These are phyloP conservation scores for Clavispora carvajalis DNA, from an alignment of 805 yeast species.

Conservation along the genomic window DNA sequence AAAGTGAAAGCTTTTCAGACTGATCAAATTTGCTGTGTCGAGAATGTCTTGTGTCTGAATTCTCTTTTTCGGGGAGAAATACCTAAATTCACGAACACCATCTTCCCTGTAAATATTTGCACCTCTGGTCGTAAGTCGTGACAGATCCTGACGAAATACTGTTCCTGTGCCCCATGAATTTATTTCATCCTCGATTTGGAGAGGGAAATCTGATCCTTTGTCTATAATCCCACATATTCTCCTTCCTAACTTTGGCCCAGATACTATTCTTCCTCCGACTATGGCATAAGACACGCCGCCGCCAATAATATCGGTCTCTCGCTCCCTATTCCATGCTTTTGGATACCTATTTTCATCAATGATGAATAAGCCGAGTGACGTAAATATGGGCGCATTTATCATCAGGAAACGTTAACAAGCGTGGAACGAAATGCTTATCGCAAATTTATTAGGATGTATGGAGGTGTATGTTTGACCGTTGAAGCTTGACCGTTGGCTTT, in stretches of 20 bases:
- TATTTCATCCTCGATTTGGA: slow-evolving; percentile 37
- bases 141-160: slow-evolving; percentile 44
- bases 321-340: slow-evolving; percentile 23
- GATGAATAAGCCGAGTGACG: slow-evolving; percentile 84
- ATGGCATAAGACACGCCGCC: slow-evolving; percentile 88
- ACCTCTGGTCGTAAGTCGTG: slow-evolving; percentile 72
- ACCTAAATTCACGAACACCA: slow-evolving; percentile 53
- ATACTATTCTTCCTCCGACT: slow-evolving; percentile 62
- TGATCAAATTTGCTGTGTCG: slow-evolving; percentile 28
- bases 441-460: too few relatives aligned
- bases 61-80: slow-evolving; percentile 55
- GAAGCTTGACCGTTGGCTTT: too few relatives aligned
- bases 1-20: slow-evolving; percentile 53
- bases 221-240: slow-evolving; percentile 70
- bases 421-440: neutral
- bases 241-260: slow-evolving; percentile 29
- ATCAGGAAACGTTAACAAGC: neutral
- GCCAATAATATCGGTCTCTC: slow-evolving; percentile 58
- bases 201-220: slow-evolving; percentile 74
- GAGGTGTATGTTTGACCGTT: too few relatives aligned
- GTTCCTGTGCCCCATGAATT: slow-evolving; percentile 59
- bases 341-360: slow-evolving; percentile 76
- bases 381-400: slow-evolving; percentile 28
- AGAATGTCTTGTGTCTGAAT: slow-evolving; percentile 53
- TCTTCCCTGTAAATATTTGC: slow-evolving; percentile 66